phyloP scores from a whole-genome alignment of 1,284 basidiomycete species.

The Ceratobasidium sp. region DNA sequence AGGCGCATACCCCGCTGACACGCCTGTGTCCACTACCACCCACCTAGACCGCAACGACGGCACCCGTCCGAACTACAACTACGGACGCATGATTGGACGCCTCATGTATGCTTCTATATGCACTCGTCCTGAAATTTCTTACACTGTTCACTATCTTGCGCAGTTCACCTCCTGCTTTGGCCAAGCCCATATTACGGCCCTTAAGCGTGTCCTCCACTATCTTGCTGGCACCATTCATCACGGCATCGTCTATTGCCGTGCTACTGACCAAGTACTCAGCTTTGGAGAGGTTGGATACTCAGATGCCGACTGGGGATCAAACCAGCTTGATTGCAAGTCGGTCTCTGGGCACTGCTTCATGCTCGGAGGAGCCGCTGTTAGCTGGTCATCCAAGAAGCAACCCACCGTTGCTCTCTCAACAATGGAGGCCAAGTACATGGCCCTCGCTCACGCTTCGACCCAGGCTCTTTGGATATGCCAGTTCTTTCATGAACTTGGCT shows the following conservation, averaged over 20 bases:
- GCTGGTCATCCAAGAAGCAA: constrained; percentile 61
- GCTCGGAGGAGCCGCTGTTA: constrained; percentile 51
- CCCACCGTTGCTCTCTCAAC: constrained; percentile 58
- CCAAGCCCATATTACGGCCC: constrained; percentile 56
- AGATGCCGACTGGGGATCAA: constrained; percentile 40
- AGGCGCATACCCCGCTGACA: constrained; percentile 10
- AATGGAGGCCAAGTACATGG: constrained; percentile 62
- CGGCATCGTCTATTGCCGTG: background rate
- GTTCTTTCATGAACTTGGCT: constrained; percentile 54
- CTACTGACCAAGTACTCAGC: background rate
- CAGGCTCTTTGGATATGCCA: constrained; percentile 58
- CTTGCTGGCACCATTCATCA: constrained; percentile 54
- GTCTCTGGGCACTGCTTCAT: constrained; percentile 53
- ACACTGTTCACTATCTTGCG: constrained; percentile 59
- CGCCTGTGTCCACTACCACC: background rate
- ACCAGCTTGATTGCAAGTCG: constrained; percentile 47
- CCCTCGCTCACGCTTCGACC: constrained; percentile 56
- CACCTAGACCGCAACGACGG: background rate
- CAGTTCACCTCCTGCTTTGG: constrained; percentile 59
- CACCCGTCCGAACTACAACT: background rate
- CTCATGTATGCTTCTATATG: background rate
- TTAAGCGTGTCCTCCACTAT: constrained; percentile 59
- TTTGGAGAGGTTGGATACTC: constrained; percentile 16
- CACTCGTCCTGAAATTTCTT: constrained; percentile 54
- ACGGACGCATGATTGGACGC: background rate